Evolutionary conservation across 306 rosid genomes (phyloP), one percentile per base, ranked within the genome.

Genomic region (Begonia peltatifolia): DNA sequence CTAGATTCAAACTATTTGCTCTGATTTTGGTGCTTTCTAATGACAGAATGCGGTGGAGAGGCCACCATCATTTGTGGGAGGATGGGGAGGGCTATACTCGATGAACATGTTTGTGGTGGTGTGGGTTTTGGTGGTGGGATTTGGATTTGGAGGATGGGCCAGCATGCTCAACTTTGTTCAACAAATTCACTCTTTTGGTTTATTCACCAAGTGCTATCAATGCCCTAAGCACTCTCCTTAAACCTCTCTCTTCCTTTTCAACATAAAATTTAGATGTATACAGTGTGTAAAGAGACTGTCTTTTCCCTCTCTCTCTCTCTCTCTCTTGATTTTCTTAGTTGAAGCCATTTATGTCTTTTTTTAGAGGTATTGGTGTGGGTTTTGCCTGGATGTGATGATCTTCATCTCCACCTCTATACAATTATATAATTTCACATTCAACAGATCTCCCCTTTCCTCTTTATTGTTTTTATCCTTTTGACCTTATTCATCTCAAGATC

Each of bases 101-200:
- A 46, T 84, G 68, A 89, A 89, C 61, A 72, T 61, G 23, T 89
- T 89, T 61, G 97, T 89, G 60, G 97, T 83, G 58, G 90, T 63
- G 1, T 89, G 97, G 97, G 97, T 89, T 15, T 74, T 76, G 63
- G 79, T 89, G 51, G 84, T 84, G 63, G 97, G 97, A 65, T 89
- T 89, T 76, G 97, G 95, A 17, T 84, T 89, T 58, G 97, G 97
- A 71, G 97, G 97, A 51, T 88, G 95, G 93, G 95, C 97, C 62
- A 89, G 97, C 70, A 79, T 80, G 79, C 70, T 89, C 52, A 89
- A 89, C 68, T 89, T 89, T 75, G 64, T 89, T 30, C 78, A 23
- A 50, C 95, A 89, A 78, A 50, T 89, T 60, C 9, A 80, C 53
- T 79, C 93, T 12, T 89, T 89, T 72, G 97, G 97, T 35, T 42